Percentiles rank a stretch among this genome's conserved stretches.
These are phyloP conservation scores for Urtica urens DNA, from an alignment of 306 rosid species.

Conservation along the genomic window DNA sequence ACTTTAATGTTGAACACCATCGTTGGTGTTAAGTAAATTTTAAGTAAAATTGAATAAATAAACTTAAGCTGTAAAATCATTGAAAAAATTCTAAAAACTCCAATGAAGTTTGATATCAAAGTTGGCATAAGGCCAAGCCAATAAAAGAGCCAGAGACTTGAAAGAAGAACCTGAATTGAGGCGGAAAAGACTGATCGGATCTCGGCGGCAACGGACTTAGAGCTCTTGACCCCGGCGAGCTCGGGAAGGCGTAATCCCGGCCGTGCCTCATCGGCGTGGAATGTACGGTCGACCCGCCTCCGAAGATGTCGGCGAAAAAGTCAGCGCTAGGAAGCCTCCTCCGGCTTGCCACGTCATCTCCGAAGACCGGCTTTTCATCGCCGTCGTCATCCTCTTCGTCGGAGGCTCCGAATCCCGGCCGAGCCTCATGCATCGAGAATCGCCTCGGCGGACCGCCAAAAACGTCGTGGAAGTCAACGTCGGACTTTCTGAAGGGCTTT, in stretches of 20 bases:
- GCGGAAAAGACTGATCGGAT: conserved; percentile 25
- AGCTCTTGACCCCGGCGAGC: conserved; percentile 7
- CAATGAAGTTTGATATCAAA: too few species aligned
- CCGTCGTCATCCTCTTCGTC: conserved; percentile 15
- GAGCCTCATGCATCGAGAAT: conserved; percentile 32
- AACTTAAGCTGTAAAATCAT: too few species aligned
- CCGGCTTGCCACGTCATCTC: conserved; percentile 35
- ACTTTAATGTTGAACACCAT: too few species aligned
- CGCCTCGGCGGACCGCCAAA: conserved; percentile 89
- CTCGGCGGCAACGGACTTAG: conserved; percentile 44
- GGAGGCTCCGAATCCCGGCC: conserved; percentile 19
- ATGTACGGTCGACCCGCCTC: conserved; percentile 37
- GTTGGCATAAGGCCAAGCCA: too few species aligned
- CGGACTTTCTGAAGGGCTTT: conserved; percentile 30
- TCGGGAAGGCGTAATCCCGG: neutral
- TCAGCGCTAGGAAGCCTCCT: conserved; percentile 37
- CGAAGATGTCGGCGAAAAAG: conserved; percentile 78
- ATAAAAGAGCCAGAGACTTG: neutral
- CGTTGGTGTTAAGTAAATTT: too few species aligned
- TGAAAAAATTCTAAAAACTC: too few species aligned
- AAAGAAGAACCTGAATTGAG: conserved; percentile 49
- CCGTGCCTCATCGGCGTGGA: conserved; percentile 46
- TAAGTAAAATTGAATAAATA: too few species aligned
- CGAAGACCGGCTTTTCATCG: conserved; percentile 71
- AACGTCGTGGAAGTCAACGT: conserved; percentile 71